Percentiles rank a stretch among this genome's conserved stretches.
phyloP scores from a whole-genome alignment of 768 basidiomycete species.

The Coprinopsis strossmayeri region DNA sequence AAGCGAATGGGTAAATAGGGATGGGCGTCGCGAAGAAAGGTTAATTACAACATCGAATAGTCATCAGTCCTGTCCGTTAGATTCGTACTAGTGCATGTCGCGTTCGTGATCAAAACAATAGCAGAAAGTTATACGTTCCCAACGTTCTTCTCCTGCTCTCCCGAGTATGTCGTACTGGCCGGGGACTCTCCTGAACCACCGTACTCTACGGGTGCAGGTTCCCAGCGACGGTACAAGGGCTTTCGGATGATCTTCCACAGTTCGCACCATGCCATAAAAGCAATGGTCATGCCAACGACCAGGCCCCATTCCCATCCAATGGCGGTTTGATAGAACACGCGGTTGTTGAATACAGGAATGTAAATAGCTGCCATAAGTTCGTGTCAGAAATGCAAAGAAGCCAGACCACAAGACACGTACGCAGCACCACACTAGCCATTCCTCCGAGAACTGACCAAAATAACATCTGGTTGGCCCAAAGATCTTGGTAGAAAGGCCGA shows the following conservation, averaged over 20 bases:
- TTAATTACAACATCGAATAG: too few species aligned
- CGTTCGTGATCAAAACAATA: too few species aligned
- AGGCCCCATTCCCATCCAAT: slow-evolving; percentile 36
- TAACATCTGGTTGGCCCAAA: slow-evolving; percentile 29
- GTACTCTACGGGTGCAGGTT: slow-evolving; percentile 2
- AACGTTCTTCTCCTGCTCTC: not conserved
- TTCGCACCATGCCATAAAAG: slow-evolving; percentile 30
- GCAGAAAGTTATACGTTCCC: too few species aligned
- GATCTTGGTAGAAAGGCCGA: slow-evolving; percentile 26
- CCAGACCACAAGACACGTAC: slow-evolving; percentile 18
- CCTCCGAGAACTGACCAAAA: slow-evolving; percentile 28
- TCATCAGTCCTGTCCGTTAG: too few species aligned
- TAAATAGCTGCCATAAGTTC: slow-evolving; percentile 24
- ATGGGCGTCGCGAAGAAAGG: too few species aligned
- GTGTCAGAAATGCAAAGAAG: not conserved
- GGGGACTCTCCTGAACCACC: not conserved
- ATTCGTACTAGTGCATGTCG: too few species aligned
- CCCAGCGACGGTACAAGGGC: slow-evolving; percentile 24
- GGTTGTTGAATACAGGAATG: slow-evolving; percentile 29
- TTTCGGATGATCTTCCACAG: slow-evolving; percentile 31
- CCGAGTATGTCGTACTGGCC: not conserved
- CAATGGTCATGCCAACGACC: slow-evolving; percentile 28
- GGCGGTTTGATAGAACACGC: slow-evolving; percentile 30
- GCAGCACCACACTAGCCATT: slow-evolving; percentile 30
- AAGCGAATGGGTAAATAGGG: too few species aligned